Evolutionary conservation across 2,329 filamentous ascomycete genomes (phyloP).

Genomic region (Curvularia eragrostidis): DNA sequence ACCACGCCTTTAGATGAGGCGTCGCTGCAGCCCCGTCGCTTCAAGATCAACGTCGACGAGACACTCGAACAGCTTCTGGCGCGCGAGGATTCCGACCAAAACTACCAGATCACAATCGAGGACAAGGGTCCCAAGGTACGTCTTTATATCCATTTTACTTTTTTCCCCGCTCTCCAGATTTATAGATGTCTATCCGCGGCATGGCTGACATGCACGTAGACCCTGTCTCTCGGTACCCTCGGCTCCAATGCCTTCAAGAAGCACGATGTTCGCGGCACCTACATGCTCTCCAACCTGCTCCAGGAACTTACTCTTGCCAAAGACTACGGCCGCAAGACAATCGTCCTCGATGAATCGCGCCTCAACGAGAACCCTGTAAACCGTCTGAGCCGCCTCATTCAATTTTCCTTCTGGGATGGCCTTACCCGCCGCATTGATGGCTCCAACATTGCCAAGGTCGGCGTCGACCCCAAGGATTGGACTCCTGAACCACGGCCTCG

Average conservation of each 20-base stretch:
- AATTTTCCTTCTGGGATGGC: constrained; percentile 84
- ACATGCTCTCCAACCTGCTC: constrained; percentile 94
- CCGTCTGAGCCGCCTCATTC: constrained; percentile 83
- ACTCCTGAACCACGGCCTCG: constrained; percentile 86
- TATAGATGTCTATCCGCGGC: background rate
- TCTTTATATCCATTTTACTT: background rate
- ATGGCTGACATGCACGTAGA: constrained; percentile 56
- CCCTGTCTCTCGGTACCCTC: constrained; percentile 82
- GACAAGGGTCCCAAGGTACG: constrained; percentile 87
- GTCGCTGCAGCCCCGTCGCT: constrained; percentile 73
- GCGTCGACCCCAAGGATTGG: constrained; percentile 93
- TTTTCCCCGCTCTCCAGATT: background rate
- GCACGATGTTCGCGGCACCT: constrained; percentile 92
- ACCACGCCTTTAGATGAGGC: constrained; percentile 69
- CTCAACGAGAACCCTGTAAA: constrained; percentile 95
- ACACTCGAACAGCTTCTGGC: constrained; percentile 80
- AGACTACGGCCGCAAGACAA: constrained; percentile 86
- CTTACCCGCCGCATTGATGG: constrained; percentile 10
- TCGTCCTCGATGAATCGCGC: constrained; percentile 88
- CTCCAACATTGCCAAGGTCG: constrained; percentile 84
- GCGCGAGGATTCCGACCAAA: constrained; percentile 90
- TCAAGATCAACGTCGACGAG: constrained; percentile 83
- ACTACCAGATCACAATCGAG: constrained; percentile 98
- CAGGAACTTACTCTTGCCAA: constrained; percentile 94
- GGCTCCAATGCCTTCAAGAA: constrained; percentile 85